phyloP scores from a whole-genome alignment of 441 rosid genomes.

The Metrosideros polymorpha region DNA sequence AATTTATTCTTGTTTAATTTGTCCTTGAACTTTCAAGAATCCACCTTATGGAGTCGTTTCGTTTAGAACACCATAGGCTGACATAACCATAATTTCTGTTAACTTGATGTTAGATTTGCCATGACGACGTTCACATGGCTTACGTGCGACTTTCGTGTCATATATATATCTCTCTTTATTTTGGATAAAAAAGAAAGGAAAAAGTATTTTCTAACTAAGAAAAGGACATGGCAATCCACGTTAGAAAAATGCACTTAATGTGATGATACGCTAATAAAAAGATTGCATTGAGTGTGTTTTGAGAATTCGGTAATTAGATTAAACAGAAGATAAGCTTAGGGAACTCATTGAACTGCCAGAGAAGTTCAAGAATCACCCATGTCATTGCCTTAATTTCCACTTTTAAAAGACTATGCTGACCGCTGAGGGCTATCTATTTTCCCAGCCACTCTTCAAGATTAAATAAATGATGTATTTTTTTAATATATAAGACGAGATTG shows the following conservation, averaged over 20 bases:
- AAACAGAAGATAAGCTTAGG: too few species aligned
- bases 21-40: not conserved
- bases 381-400: not conserved
- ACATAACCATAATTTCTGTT: too few species aligned
- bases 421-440: not conserved
- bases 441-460: not conserved
- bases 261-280: not conserved
- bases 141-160: too few species aligned
- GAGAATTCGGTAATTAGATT: not conserved
- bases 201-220: not conserved
- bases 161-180: too few species aligned
- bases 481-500: not conserved
- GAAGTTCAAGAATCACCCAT: not conserved
- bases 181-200: too few species aligned
- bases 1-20: not conserved
- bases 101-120: too few species aligned
- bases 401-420: not conserved
- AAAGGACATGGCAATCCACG: not conserved
- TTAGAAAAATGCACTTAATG: rapidly evolving
- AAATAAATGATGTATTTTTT: not conserved
- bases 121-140: too few species aligned
- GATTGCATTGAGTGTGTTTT: not conserved
- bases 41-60: not conserved
- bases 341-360: not conserved
- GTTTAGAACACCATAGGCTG: not conserved